Evolutionary conservation across 768 basidiomycete species (phyloP).

Genomic region (Suillus americanus): DNA sequence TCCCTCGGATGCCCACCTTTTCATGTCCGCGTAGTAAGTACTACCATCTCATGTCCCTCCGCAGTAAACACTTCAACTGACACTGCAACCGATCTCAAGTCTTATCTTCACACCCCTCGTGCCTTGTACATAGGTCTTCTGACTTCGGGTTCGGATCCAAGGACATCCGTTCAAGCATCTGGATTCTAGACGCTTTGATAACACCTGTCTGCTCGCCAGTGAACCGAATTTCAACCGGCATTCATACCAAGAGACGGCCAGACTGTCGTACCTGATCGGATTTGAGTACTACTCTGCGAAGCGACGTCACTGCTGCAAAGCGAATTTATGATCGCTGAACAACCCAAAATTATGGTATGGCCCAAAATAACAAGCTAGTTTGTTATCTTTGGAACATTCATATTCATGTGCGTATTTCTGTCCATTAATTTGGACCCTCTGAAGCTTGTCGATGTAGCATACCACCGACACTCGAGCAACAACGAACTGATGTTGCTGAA

Average conservation of each 20-base stretch:
- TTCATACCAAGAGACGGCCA: slow-evolving; percentile 9
- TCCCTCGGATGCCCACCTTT: neutral
- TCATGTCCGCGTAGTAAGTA: slow-evolving; percentile 3
- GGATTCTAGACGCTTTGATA: neutral
- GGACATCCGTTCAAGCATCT: neutral
- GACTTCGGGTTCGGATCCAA: slow-evolving; percentile 11
- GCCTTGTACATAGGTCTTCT: slow-evolving; percentile 14
- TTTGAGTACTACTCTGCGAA: slow-evolving; percentile 12
- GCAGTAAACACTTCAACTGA: neutral
- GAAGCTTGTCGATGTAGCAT: neutral
- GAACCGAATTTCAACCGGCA: slow-evolving; percentile 19
- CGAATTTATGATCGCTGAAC: slow-evolving; percentile 13
- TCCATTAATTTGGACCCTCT: slow-evolving; percentile 23
- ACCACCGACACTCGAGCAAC: neutral
- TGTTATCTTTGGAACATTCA: slow-evolving; percentile 8
- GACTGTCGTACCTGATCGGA: slow-evolving; percentile 25
- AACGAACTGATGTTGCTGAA: neutral
- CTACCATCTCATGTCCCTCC: neutral
- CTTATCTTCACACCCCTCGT: slow-evolving; percentile 13
- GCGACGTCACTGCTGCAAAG: slow-evolving; percentile 19
- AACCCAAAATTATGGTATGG: slow-evolving; percentile 25
- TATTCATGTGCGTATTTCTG: slow-evolving; percentile 20
- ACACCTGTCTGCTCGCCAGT: neutral
- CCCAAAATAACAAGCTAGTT: slow-evolving; percentile 34
- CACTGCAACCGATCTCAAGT: neutral